These are phyloP conservation scores for Pisolithus tinctorius DNA, from an alignment of 768 basidiomycete genomes.

Conservation along the genomic window DNA sequence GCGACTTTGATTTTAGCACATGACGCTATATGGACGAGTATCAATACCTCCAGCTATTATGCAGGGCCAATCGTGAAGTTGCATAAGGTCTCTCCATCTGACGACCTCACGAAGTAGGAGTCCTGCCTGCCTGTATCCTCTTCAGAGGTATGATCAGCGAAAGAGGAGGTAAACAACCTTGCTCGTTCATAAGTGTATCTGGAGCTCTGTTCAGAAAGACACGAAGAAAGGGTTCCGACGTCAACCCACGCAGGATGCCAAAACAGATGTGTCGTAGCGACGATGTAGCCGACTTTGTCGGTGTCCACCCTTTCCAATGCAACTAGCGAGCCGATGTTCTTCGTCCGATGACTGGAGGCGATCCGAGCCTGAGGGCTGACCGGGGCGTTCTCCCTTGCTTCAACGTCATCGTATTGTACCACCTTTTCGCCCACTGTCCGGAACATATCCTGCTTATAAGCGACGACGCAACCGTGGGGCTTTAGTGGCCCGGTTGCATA, in stretches of 20 bases:
- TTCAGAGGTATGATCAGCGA: not conserved
- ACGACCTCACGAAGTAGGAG: constrained; percentile 63
- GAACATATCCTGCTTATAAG: constrained; percentile 54
- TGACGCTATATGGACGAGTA: not conserved
- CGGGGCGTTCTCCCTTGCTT: constrained; percentile 36
- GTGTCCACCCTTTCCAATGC: constrained; percentile 46
- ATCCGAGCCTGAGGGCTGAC: constrained; percentile 28
- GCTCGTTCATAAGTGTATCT: constrained; percentile 72
- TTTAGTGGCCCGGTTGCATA: constrained; percentile 70
- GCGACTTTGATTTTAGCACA: not conserved
- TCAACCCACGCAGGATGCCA: constrained; percentile 81
- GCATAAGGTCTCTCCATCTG: constrained; percentile 44
- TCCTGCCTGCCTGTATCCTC: constrained; percentile 56
- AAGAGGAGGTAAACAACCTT: constrained; percentile 32
- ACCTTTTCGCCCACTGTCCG: constrained; percentile 36
- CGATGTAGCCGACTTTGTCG: constrained; percentile 48
- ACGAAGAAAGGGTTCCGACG: not conserved
- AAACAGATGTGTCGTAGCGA: constrained; percentile 90
- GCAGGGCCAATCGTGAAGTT: constrained; percentile 60
- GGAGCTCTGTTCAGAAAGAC: not conserved
- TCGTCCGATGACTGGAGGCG: constrained; percentile 63
- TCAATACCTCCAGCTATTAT: constrained; percentile 73
- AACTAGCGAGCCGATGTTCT: constrained; percentile 74
- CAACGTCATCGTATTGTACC: constrained; percentile 66
- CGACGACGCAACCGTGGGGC: constrained; percentile 81